phyloP scores from a whole-genome alignment of 1,139 yeast species.

The Yarrowia galli region DNA sequence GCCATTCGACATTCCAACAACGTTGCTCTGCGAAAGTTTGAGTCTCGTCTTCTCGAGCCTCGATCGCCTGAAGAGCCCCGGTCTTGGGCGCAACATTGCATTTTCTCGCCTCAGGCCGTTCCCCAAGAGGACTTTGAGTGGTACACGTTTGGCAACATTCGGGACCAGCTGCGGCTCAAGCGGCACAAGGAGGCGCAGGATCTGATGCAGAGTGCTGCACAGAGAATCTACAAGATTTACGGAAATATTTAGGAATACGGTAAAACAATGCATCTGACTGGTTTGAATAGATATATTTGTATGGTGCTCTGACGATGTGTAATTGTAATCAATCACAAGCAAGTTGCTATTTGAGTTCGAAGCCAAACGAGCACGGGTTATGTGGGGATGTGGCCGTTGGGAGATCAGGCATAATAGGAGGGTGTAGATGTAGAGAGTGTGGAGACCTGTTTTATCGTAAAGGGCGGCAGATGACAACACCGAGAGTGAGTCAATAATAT shows the following conservation, averaged over 20 bases:
- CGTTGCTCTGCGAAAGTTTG: slow-evolving; percentile 13
- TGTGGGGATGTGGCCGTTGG: slow-evolving; percentile 17
- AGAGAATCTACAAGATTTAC: slow-evolving; percentile 31
- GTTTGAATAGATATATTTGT: background rate
- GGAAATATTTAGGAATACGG: slow-evolving; percentile 28
- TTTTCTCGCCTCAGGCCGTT: slow-evolving; percentile 27
- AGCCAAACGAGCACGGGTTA: background rate
- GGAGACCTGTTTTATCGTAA: too few relatives aligned
- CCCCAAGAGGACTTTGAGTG: slow-evolving; percentile 34
- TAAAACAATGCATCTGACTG: background rate
- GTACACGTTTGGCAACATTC: slow-evolving; percentile 34
- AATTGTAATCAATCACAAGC: background rate
- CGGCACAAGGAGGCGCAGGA: slow-evolving; percentile 21
- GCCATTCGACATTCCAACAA: slow-evolving; percentile 21
- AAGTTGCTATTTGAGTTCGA: background rate
- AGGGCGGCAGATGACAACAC: too few relatives aligned
- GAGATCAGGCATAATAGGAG: background rate
- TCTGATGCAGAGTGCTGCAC: slow-evolving; percentile 14
- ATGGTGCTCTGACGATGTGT: background rate
- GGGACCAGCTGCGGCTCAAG: slow-evolving; percentile 21
- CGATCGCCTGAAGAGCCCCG: slow-evolving; percentile 18
- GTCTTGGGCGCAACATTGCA: slow-evolving; percentile 40
- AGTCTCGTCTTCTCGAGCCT: slow-evolving; percentile 8
- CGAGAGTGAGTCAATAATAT: too few relatives aligned
- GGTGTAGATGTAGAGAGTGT: background rate